These are phyloP conservation scores for Leptographium flavum DNA, from an alignment of 2,329 filamentous ascomycete species.

Conservation along the genomic window DNA sequence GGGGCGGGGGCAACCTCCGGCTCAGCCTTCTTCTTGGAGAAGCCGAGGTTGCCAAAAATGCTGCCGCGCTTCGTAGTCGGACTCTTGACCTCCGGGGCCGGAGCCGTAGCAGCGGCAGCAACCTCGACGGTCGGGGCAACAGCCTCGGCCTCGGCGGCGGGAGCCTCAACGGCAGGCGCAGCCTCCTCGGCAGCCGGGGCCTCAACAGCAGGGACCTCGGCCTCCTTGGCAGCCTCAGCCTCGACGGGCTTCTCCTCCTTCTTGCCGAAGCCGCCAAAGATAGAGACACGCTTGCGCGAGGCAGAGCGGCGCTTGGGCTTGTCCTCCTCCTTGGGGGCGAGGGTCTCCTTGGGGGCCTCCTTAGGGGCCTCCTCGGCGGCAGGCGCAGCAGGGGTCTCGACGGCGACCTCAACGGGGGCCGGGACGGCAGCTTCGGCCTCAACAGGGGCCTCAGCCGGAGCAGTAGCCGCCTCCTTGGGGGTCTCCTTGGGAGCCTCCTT, in stretches of 20 bases:
- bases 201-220: too few relatives aligned
- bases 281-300: slow-evolving; percentile 51
- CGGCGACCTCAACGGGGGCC: slow-evolving; percentile 11
- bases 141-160: slow-evolving; percentile 20
- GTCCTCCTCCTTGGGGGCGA: slow-evolving; percentile 39
- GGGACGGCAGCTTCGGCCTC: slow-evolving; percentile 11
- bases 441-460: slow-evolving; percentile 11
- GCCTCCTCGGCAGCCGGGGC: slow-evolving; percentile 16
- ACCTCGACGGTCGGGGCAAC: slow-evolving; percentile 20
- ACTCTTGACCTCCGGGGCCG: slow-evolving; percentile 23
- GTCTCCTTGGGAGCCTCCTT: slow-evolving; percentile 21
- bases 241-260: slow-evolving; percentile 35
- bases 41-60: slow-evolving; percentile 40
- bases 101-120: slow-evolving; percentile 7
- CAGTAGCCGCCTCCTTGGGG: slow-evolving; percentile 13
- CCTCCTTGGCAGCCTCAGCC: slow-evolving; percentile 20
- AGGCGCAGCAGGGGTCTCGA: slow-evolving; percentile 9
- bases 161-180: slow-evolving; percentile 18
- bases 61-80: slow-evolving; percentile 35
- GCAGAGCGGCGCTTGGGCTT: slow-evolving; percentile 48
- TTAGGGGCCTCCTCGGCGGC: slow-evolving; percentile 17
- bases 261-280: slow-evolving; percentile 43
- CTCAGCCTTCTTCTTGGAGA: slow-evolving; percentile 44
- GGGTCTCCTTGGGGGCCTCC: slow-evolving; percentile 17
- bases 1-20: slow-evolving; percentile 27